Evolutionary conservation across 768 basidiomycete genomes (phyloP).

Genomic region (Phylloporus arenicola): DNA sequence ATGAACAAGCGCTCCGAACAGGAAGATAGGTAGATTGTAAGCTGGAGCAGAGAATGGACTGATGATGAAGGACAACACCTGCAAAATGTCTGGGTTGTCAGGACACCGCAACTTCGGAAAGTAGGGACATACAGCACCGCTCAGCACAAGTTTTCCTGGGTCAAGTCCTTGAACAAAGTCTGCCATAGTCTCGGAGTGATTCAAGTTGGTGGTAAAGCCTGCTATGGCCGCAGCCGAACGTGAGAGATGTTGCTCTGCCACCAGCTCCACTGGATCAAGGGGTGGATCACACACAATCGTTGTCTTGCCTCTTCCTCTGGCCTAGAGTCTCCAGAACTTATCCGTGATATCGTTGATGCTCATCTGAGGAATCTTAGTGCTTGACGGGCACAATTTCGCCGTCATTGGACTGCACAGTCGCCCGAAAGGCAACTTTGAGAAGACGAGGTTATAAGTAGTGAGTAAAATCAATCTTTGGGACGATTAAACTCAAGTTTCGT

Average conservation of each 20-base stretch:
- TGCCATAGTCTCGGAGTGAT: slow-evolving; percentile 32
- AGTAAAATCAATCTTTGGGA: too few relatives aligned
- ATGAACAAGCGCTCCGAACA: slow-evolving; percentile 71
- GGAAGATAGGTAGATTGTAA: slow-evolving; percentile 80
- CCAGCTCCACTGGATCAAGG: too few relatives aligned
- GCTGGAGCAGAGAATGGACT: slow-evolving; percentile 52
- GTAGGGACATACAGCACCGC: slow-evolving; percentile 47
- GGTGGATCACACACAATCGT: too few relatives aligned
- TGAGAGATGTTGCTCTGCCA: not conserved
- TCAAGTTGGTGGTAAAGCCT: not conserved
- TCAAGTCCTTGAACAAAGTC: slow-evolving; percentile 72
- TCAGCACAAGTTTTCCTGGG: slow-evolving; percentile 61
- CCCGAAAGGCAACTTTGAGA: too few relatives aligned
- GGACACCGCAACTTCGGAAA: not conserved
- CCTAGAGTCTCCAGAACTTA: too few relatives aligned
- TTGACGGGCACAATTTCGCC: too few relatives aligned
- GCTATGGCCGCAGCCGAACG: not conserved
- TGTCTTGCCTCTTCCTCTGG: too few relatives aligned
- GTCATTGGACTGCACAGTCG: too few relatives aligned
- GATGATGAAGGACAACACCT: slow-evolving; percentile 60
- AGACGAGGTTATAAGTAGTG: too few relatives aligned
- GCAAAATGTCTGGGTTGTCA: not conserved
- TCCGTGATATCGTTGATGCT: too few relatives aligned
- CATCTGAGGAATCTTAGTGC: too few relatives aligned
- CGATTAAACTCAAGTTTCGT: too few relatives aligned